Percentiles rank a stretch among this genome's conserved stretches.
Conservation (phyloP, 139 green algal genomes). For the Dunaliella sp. region DNA sequence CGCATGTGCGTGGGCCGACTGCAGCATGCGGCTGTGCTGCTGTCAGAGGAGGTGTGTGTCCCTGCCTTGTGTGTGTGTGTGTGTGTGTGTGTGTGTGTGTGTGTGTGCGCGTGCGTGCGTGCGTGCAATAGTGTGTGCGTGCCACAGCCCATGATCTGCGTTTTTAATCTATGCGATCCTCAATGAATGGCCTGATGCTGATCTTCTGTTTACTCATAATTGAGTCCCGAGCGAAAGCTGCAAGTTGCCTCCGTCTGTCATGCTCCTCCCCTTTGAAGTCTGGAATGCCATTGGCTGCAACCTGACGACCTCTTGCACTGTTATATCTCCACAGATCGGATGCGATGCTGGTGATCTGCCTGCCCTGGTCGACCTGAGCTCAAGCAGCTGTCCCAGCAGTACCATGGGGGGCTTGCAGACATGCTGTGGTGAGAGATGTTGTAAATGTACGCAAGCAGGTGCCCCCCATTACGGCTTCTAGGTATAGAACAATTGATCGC, state of each 20-base stretch:
- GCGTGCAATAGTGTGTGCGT: background rate
- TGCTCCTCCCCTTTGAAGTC: background rate
- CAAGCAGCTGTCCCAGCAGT: background rate
- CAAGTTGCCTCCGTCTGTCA: too few relatives aligned
- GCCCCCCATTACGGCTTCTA: background rate
- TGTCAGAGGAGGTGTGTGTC: background rate
- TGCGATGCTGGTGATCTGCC: background rate
- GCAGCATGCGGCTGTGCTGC: background rate
- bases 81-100: background rate
- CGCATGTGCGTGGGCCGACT: background rate
- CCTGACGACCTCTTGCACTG: background rate
- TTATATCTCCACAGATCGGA: background rate
- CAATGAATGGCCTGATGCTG: too few relatives aligned
- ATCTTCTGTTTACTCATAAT: too few relatives aligned
- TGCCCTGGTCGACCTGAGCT: too few relatives aligned
- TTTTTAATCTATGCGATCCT: too few relatives aligned
- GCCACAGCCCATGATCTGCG: background rate
- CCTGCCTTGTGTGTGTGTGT: background rate
- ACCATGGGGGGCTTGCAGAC: background rate
- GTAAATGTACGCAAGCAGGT: background rate
- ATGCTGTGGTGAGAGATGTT: background rate
- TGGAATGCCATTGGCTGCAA: background rate
- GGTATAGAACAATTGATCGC: background rate
- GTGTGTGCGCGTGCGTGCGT: background rate
- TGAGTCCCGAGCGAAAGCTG: too few relatives aligned